These are phyloP conservation scores for Herpetospermum pedunculosum DNA, from an alignment of 306 rosid genomes.

Conservation along the genomic window DNA sequence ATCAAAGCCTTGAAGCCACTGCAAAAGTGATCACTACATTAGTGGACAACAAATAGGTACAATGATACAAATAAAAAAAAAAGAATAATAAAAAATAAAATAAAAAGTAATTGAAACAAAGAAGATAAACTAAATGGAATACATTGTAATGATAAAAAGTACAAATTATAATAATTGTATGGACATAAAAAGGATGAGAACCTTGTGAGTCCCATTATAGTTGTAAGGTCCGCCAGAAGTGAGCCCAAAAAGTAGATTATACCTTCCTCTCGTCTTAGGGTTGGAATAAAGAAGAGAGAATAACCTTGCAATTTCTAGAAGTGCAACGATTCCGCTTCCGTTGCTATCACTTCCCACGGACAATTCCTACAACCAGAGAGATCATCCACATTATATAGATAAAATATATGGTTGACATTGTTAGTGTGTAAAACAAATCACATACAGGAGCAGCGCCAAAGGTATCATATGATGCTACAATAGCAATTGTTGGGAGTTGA, in stretches of 20 bases:
- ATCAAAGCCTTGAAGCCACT: conserved; percentile 98
- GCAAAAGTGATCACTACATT: conserved; percentile 18
- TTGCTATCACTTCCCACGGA: conserved; percentile 98
- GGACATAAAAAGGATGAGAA: conserved; percentile 11
- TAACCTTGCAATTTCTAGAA: conserved; percentile 94
- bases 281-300: conserved; percentile 88
- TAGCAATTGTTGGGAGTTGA: conserved; percentile 92
- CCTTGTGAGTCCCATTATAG: conserved; percentile 97
- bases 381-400: conserved; percentile 20
- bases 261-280: conserved; percentile 92
- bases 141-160: conserved; percentile 1
- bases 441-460: conserved; percentile 98
- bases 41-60: conserved; percentile 1
- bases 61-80: too few species aligned
- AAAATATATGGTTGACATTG: conserved; percentile 10
- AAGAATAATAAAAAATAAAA: not conserved
- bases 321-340: conserved; percentile 94
- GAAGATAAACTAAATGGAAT: conserved; percentile 4
- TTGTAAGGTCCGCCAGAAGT: conserved; percentile 97
- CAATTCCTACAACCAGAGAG: conserved; percentile 48
- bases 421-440: conserved; percentile 13
- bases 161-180: not conserved
- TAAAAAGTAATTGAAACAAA: not conserved
- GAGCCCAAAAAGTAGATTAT: conserved; percentile 87
- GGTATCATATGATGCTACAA: conserved; percentile 97